These are phyloP conservation scores for Nevesoporus exiguus DNA, from an alignment of 768 basidiomycete species.

Conservation along the genomic window DNA sequence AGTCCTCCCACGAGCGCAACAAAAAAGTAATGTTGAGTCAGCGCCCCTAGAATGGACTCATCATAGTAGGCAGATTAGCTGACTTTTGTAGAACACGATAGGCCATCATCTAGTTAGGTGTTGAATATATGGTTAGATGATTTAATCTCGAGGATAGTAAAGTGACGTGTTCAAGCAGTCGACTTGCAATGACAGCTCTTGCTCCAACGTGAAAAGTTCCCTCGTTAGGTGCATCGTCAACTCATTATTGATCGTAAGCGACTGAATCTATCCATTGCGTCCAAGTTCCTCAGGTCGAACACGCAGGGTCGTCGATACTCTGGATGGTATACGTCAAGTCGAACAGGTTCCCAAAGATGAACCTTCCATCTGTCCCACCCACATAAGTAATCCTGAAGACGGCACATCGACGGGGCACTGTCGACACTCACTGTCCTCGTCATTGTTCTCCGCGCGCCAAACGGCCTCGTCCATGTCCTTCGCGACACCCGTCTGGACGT, in stretches of 20 bases:
- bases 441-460: slow-evolving; percentile 74
- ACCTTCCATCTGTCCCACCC: slow-evolving; percentile 40
- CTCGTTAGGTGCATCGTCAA: no score
- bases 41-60: no score
- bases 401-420: not conserved
- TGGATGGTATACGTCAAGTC: slow-evolving; percentile 38
- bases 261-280: not conserved
- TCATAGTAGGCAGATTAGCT: no score
- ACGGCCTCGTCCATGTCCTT: slow-evolving; percentile 59
- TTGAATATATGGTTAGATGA: no score
- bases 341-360: slow-evolving; percentile 39
- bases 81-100: no score
- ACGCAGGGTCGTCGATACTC: slow-evolving; percentile 41
- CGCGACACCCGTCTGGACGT: slow-evolving; percentile 75
- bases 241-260: not conserved
- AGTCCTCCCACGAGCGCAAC: no score
- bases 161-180: no score
- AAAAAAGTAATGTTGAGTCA: no score
- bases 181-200: no score
- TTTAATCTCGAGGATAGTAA: no score
- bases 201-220: no score
- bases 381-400: not conserved
- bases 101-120: no score
- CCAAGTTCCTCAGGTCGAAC: not conserved
- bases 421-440: slow-evolving; percentile 63